phyloP scores from a whole-genome alignment of 192 early-diverging fungal species.

The Piromyces finnis region DNA sequence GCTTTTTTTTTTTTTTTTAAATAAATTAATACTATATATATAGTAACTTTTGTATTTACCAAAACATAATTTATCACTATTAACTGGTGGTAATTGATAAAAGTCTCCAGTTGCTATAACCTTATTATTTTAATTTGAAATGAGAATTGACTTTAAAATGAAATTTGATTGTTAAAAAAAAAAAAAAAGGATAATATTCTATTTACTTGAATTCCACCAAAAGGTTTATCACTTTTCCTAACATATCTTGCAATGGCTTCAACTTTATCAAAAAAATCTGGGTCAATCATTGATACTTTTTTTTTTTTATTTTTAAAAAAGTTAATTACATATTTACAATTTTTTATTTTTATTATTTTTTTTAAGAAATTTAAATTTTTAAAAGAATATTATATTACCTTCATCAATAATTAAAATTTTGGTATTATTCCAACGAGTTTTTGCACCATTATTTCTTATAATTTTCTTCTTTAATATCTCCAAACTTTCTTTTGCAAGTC shows the following conservation, averaged over 20 bases:
- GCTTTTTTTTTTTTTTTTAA: too few species aligned
- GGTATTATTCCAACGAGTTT: conserved; percentile 34
- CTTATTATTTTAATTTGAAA: too few species aligned
- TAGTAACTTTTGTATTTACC: too few species aligned
- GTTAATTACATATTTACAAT: background rate
- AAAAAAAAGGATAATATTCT: too few species aligned
- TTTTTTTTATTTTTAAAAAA: too few species aligned
- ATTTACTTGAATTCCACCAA: conserved; percentile 54
- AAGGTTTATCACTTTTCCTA: conserved; percentile 21
- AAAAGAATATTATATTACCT: too few species aligned
- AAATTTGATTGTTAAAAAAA: too few species aligned
- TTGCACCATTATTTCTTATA: conserved; percentile 11
- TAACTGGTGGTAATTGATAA: conserved; percentile 63
- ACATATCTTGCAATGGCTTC: conserved; percentile 40
- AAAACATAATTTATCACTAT: conserved; percentile 9
- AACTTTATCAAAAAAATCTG: conserved; percentile 47
- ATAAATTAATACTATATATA: too few species aligned
- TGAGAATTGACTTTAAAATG: too few species aligned
- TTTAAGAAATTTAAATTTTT: too few species aligned
- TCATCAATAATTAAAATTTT: conserved; percentile 61
- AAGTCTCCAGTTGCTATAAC: conserved; percentile 61
- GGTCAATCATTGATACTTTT: conserved; percentile 60
- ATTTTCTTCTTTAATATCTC: conserved; percentile 11
- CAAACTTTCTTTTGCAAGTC: conserved; percentile 21
- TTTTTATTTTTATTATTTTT: background rate